Evolutionary conservation across 805 yeast species (phyloP).

Genomic region (Pichia ethanolica): DNA sequence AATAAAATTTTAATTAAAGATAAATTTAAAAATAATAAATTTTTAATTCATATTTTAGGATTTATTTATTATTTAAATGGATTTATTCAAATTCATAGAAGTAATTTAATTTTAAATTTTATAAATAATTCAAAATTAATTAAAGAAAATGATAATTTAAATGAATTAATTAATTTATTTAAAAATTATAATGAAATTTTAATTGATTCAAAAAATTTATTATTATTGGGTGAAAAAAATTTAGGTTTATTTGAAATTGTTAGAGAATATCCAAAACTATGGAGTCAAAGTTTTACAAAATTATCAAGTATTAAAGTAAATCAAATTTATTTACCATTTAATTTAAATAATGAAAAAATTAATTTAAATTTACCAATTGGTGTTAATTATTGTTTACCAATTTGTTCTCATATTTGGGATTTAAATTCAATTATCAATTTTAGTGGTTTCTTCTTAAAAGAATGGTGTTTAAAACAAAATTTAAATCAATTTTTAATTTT

Average conservation of each 20-base stretch:
- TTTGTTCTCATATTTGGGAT: slow-evolving; percentile 8
- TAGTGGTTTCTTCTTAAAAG: slow-evolving; percentile 16
- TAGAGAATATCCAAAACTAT: slow-evolving; percentile 13
- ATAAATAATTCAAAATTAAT: background rate
- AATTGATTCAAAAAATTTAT: slow-evolving; percentile 8
- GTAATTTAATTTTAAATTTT: background rate
- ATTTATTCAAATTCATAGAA: slow-evolving; percentile 5
- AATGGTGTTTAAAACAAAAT: slow-evolving; percentile 12
- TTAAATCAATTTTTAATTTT: background rate
- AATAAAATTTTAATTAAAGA: background rate
- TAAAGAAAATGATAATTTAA: background rate
- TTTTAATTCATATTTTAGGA: slow-evolving; percentile 3
- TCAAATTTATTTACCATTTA: slow-evolving; percentile 3
- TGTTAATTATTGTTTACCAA: slow-evolving; percentile 14
- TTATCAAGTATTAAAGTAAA: slow-evolving; percentile 1
- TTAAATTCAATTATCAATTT: slow-evolving; percentile 17
- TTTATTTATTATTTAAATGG: slow-evolving; percentile 10
- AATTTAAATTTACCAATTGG: slow-evolving; percentile 2
- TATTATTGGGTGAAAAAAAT: slow-evolving; percentile 14
- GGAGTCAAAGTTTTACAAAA: slow-evolving; percentile 6
- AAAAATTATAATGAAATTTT: background rate
- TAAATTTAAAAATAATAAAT: background rate
- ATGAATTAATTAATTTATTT: slow-evolving; percentile 9
- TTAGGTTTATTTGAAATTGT: slow-evolving; percentile 12
- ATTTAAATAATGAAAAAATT: background rate